Evolutionary conservation across 176 grass and related monocot species (phyloP), one percentile per base, ranked within the genome.

Genomic region (Metroxylon sagu): DNA sequence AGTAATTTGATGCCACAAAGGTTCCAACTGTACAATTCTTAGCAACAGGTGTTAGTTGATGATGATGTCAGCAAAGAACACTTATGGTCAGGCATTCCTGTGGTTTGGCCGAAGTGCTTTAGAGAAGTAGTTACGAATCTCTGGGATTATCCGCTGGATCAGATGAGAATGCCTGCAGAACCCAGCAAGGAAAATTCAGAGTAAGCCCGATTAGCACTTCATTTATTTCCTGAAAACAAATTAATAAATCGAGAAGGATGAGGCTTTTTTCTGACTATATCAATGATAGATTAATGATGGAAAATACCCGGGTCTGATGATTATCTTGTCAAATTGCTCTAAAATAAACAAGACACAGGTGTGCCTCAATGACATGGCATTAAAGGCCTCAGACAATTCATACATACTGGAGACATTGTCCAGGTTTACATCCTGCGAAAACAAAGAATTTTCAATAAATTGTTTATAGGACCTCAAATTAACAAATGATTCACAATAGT

Each of bases 281-380:
- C 35, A 12, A 3, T 43, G 35, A 43, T 43, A 12, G 35, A 43
- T 39, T 1, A 39, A 10, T 43, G 35, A 14, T 1, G 2, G 8
- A 43, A 58, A 1, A 54, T 93, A 99, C 94, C 88, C 94, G 3
- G 94, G 73, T 66, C 69, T 72, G 49, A 69, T 76, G 71, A 76
- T 89, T 55, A 99, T 83, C 76, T 93, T 92, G 16, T 99, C 85
- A 48, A 99, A 99, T 50, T 99, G 84, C 53, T 88, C 94, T 74
- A 99, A 75, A 79, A 99, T 76, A 72, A 89, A 99, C 65, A 99
- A 66, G 71, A 99, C 66, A 4, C 94, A 99, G 61, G 85, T 99
- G 74, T 99, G 94, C 71, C 94, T 88, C 57, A 99, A 71, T 73
- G 94, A 93, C 79, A 84, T 85, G 4, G 94, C 94, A 77, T 93